Base-by-base conservation (phyloP, 1,284 basidiomycete genomes). In the Coriolopsis trogii region DNA sequence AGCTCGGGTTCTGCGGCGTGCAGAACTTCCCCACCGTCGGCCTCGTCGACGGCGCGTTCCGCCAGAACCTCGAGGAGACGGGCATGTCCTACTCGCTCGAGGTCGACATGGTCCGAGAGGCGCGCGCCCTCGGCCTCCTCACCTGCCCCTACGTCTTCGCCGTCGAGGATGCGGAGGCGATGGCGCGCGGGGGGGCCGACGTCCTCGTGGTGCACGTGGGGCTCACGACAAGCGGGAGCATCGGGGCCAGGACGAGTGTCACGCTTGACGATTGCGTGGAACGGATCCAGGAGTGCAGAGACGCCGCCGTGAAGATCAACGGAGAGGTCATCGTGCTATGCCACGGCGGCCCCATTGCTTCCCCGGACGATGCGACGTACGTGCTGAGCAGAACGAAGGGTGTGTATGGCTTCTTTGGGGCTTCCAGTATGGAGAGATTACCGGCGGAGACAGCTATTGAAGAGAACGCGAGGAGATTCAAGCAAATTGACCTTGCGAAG, bases 1-100 rank as follows among this genome's bases (percentile, higher is more conserved):
- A 55, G 25, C 41, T 59, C 55, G 62, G 62, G 26, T 61, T 63
- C 56, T 58, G 62, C 46, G 62, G 62, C 41, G 62, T 63, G 52
- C 62, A 63, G 56, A 63, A 63, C 46, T 63, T 63, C 56, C 62
- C 61, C 8, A 63, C 61, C 33, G 61, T 63, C 41, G 61, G 61
- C 23, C 61, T 61, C 37, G 58, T 63, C 42, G 62, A 61, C 40
- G 59, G 59, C 34, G 53, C 42, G 10, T 63, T 63, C 51, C 59
- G 62, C 16, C 59, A 58, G 50, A 58, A 61, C 51, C 58, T 63
- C 37, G 62, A 61, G 41, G 62, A 61, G 53, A 63, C 62, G 28
- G 62, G 62, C 18, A 63, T 63, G 62, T 59, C 57, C 9, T 63
- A 63, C 44, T 44, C 53, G 16, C 54, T 53, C 49, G 62, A 63